A percentile compares a stretch with the other conserved stretches of the same genome.
phyloP scores from a whole-genome alignment of 129 eudicot genomes.

The Artemisia argyi region DNA sequence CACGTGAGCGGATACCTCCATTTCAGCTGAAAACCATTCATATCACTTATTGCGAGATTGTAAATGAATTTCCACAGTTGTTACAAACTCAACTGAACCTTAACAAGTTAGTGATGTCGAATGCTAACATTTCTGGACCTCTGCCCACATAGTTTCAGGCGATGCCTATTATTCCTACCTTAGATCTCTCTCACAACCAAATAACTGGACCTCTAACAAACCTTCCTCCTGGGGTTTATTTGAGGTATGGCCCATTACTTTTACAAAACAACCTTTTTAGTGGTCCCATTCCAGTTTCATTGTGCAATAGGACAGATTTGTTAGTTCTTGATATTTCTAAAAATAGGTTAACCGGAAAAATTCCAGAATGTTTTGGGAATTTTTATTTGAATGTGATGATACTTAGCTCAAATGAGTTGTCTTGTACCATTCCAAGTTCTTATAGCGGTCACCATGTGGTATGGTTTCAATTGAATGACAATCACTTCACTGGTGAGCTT shows the following conservation, averaged over 20 bases:
- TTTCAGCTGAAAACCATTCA: background rate
- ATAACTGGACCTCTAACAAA: constrained; percentile 11
- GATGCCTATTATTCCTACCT: background rate
- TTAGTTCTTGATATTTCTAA: background rate
- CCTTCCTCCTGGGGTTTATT: background rate
- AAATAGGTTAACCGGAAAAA: background rate
- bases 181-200: constrained; percentile 26
- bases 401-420: constrained; percentile 4
- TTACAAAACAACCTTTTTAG: constrained; percentile 19
- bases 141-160: constrained; percentile 24
- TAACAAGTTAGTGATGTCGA: background rate
- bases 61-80: constrained; percentile 30
- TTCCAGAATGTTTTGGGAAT: background rate
- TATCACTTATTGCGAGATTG: constrained; percentile 5
- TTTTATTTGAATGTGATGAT: background rate
- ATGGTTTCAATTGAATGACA: background rate
- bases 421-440: constrained; percentile 19
- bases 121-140: constrained; percentile 23
- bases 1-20: constrained; percentile 18
- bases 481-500: background rate
- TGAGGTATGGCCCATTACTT: background rate
- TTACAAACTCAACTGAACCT: constrained; percentile 20
- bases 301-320: constrained; percentile 8
- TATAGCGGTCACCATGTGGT: background rate
- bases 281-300: constrained; percentile 2